A percentile compares a stretch with the other conserved stretches of the same genome.
Conservation (phyloP, 352 stramenopile genomes). For the Pythium brachiatum region DNA sequence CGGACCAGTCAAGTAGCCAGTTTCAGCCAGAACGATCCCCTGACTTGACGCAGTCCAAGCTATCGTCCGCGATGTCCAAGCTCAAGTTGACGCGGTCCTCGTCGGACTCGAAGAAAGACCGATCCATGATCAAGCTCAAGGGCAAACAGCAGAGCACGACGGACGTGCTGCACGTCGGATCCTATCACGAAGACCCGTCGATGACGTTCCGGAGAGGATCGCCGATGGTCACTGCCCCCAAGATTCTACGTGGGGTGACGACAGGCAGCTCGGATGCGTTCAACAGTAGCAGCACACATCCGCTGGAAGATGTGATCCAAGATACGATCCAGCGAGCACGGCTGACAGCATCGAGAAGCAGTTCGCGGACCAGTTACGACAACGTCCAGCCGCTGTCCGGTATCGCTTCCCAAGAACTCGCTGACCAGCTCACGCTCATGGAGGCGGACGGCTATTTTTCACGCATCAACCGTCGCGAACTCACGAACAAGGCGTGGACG, state of each 20-base stretch:
- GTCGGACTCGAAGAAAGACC: conserved; percentile 72
- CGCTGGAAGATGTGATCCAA: conserved; percentile 61
- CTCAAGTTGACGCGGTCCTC: conserved; percentile 69
- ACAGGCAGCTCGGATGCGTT: conserved; percentile 49
- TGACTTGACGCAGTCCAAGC: conserved; percentile 30
- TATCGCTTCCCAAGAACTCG: conserved; percentile 60
- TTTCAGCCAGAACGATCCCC: conserved; percentile 4
- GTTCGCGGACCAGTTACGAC: conserved; percentile 71
- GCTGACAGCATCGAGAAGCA: conserved; percentile 56
- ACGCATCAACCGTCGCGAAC: conserved; percentile 63
- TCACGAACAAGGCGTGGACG: conserved; percentile 89
- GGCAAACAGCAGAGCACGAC: conserved; percentile 41
- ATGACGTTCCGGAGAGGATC: conserved; percentile 20
- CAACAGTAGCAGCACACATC: conserved; percentile 12
- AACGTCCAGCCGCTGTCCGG: conserved; percentile 71
- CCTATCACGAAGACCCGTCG: conserved; percentile 25
- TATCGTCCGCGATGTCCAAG: conserved; percentile 59
- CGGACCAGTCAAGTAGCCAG: conserved; percentile 12
- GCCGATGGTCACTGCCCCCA: conserved; percentile 38
- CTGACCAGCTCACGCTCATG: conserved; percentile 79
- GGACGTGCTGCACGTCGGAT: conserved; percentile 52
- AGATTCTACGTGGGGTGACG: conserved; percentile 64
- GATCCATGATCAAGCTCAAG: conserved; percentile 60
- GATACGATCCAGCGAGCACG: conserved; percentile 66
- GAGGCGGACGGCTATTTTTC: conserved; percentile 77